Evolutionary conservation across 768 basidiomycete species (phyloP), one percentile per base, ranked within the genome.

Genomic region (Hirschioporus abietinus): DNA sequence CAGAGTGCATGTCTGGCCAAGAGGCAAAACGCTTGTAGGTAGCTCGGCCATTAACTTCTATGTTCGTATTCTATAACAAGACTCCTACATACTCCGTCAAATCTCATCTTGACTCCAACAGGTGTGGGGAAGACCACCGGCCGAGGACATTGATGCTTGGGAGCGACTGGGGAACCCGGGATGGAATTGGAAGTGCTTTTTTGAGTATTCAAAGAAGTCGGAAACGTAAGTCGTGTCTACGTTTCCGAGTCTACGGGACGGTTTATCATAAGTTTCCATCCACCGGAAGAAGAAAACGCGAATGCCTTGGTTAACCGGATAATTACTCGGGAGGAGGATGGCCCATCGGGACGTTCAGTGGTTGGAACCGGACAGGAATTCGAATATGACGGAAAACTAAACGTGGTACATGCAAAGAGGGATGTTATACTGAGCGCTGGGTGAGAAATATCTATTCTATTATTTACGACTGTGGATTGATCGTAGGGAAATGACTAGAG

Each of bases 401-500:
- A 78, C 65, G 70, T 71, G 12, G 77, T 77, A 12, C 72, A 73
- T 42, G 80, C 78, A 34, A 72, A 69, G 66, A 76, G 76, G 65
- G 82, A 83, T 69, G 80, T 82, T 57, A 77, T 82, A 65, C 73
- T 87, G 1, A 77, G 74, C 60, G 77, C 80, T 5, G 82, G 81
- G 79, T 80, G 70, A 30, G 70, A 30, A 9, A 1, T 17, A 1
- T 26, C 20, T 15, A 15, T n/a, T n/a, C n/a, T 24, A 12, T 35
- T 57, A 9, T 1, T 52, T 1, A 52, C n/a, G n/a, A n/a, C n/a
- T n/a, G n/a, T 52, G 42, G 42, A 12, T 52, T 3, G 26, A 27
- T 18, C 17, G 10, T 52, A 8, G n/a, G n/a, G n/a, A 34, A 20
- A 20, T 30, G 27, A 72, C 71, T 65, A 78, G 81, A 25, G 74